A percentile compares a stretch with the other conserved stretches of the same genome.
Conservation (phyloP, 2,329 filamentous ascomycete genomes). For the Magnaporthiopsis rhizophila region DNA sequence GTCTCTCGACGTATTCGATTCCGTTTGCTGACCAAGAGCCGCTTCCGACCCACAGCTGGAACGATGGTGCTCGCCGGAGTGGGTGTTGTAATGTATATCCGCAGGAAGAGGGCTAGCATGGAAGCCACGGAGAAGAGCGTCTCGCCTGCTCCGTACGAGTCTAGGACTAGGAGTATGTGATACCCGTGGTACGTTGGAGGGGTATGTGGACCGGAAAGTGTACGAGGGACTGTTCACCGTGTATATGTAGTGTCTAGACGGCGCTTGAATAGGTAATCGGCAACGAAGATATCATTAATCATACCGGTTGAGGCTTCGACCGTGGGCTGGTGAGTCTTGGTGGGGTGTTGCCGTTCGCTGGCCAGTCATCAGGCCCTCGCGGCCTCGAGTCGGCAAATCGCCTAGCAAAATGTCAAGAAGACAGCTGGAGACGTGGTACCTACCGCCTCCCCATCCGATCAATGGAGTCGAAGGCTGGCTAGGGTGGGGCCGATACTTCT, state of each 20-base stretch:
- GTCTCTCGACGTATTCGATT: not conserved
- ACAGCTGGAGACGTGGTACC: too few species aligned
- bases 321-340: too few species aligned
- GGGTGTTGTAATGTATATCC: slow-evolving; percentile 16
- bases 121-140: not conserved
- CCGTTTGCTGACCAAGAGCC: not conserved
- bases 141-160: not conserved
- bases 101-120: not conserved
- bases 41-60: slow-evolving; percentile 33
- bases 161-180: not conserved
- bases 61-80: slow-evolving; percentile 27
- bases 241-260: not conserved
- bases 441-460: too few species aligned
- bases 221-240: not conserved
- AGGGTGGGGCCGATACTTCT: too few species aligned
- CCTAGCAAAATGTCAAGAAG: too few species aligned
- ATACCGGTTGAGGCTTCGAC: too few species aligned
- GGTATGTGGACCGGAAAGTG: not conserved
- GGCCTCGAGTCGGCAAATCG: too few species aligned
- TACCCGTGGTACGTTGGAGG: not conserved
- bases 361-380: too few species aligned
- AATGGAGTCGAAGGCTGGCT: too few species aligned
- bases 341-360: too few species aligned
- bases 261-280: not conserved
- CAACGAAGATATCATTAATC: not conserved